Evolutionary conservation across 2,329 filamentous ascomycete genomes (phyloP), one percentile per base, ranked within the genome.

Genomic region (Alternaria conjuncta): DNA sequence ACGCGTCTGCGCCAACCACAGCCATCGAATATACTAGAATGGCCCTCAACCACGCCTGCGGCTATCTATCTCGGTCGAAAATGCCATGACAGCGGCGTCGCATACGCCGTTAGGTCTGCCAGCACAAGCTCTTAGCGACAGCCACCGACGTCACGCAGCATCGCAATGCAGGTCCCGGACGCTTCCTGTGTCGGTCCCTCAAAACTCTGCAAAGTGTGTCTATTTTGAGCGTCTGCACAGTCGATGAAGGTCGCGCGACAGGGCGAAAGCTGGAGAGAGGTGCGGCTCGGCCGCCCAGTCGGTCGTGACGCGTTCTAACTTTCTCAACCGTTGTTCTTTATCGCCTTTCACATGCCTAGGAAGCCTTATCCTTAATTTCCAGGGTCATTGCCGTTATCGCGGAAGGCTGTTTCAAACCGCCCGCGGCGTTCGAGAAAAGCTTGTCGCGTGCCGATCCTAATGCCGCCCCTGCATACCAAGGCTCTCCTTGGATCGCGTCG

Each of bases 371-470:
- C 50, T 53, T 54, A 49, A 62, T 62, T 62, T 62, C 36, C 55
- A 62, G 49, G 46, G 36, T 25, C 60, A 25, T 6, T 13, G n/a
- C 54, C 49, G 45, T 68, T 66, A 64, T 64, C 66, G 56, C 54
- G 54, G 36, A 25, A 66, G 30, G 36, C 47, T 55, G 66, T 64
- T 68, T 63, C 60, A 55, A 55, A 55, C 58, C 46, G 12, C 44
- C 44, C 54, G 26, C 45, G 60, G 60, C 57, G 49, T 51, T 53
- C 46, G 57, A 47, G 44, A 43, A 58, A 61, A 60, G 57, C 61
- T 67, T 65, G 60, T 55, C 44, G 44, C 47, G 43, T 32, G 60
- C 58, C 64, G 66, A 68, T 66, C 66, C 58, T 51, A 64, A 63
- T 58, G 60, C 60, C 51, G 58, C 61, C 64, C 63, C 66, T 68